Conservation (phyloP, 441 rosid genomes). For the Pelargonium myrrhifolium region DNA sequence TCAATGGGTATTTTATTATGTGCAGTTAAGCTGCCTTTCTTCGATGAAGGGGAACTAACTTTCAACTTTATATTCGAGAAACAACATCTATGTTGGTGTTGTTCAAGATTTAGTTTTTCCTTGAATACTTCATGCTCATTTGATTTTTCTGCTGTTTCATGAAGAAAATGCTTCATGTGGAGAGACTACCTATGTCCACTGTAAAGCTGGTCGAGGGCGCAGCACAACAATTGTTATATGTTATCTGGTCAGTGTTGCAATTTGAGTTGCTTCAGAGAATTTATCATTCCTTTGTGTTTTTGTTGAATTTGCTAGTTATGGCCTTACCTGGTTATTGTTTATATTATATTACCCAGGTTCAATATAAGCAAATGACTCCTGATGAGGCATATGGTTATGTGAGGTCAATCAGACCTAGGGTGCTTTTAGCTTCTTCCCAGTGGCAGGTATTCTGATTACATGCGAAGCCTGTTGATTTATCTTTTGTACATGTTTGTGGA, state of each 20-base stretch:
- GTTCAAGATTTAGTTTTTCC: background rate
- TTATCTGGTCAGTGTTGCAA: conserved; percentile 55
- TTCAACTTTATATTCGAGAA: background rate
- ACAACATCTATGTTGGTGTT: background rate
- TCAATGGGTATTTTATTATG: too few species aligned
- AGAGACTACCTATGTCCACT: conserved; percentile 76
- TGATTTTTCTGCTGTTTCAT: conserved; percentile 16
- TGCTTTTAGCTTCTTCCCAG: conserved; percentile 78
- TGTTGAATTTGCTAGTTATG: conserved; percentile 3
- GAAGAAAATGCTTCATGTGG: conserved; percentile 51
- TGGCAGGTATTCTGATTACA: conserved; percentile 50
- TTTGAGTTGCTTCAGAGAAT: background rate
- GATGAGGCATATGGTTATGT: conserved; percentile 71
- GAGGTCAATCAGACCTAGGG: conserved; percentile 81
- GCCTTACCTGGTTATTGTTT: background rate
- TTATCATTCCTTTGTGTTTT: background rate
- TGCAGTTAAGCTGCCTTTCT: too few species aligned
- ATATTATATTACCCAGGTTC: conserved; percentile 38
- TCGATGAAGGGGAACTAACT: background rate
- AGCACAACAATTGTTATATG: conserved; percentile 90
- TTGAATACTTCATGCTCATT: background rate
- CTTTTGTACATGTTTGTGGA: background rate
- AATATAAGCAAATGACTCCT: conserved; percentile 75
- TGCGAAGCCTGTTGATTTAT: background rate
- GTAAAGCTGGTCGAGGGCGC: conserved; percentile 98